Evolutionary conservation across 495 filamentous ascomycete species (phyloP).

Genomic region (Usnea hakonensis): DNA sequence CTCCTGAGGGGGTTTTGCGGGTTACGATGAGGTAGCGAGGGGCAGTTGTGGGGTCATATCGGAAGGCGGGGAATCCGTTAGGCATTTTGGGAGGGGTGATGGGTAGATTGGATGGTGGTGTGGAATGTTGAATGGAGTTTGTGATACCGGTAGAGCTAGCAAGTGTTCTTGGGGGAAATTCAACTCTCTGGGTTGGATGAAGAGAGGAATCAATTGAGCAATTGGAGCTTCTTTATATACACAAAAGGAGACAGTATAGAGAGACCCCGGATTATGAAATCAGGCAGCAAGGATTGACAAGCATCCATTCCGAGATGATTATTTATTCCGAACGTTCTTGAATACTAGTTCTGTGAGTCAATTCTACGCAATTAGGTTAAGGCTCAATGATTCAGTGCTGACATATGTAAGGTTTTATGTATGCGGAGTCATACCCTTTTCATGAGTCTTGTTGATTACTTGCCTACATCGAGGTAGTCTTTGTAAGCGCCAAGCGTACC

Average conservation of each 20-base stretch:
- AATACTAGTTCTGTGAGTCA: not conserved
- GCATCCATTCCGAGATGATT: not conserved
- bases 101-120: not conserved
- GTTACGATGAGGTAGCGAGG: constrained; percentile 4
- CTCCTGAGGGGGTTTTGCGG: not conserved
- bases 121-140: not conserved
- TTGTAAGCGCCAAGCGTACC: too few species aligned
- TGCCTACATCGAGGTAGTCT: too few species aligned
- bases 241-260: not conserved
- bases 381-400: too few species aligned
- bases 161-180: not conserved
- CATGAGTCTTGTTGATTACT: too few species aligned
- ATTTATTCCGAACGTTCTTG: not conserved
- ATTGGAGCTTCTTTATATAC: not conserved
- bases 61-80: constrained; percentile 14
- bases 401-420: too few species aligned
- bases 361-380: constrained; percentile 4
- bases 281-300: not conserved
- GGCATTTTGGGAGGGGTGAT: constrained; percentile 11
- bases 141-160: not conserved
- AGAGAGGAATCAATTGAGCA: constrained; percentile 1
- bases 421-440: too few species aligned
- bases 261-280: not conserved
- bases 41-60: constrained; percentile 6
- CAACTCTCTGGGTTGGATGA: not conserved